These are phyloP conservation scores for Aspergillus nomiae DNA, from an alignment of 2,329 filamentous ascomycete genomes.

Conservation along the genomic window DNA sequence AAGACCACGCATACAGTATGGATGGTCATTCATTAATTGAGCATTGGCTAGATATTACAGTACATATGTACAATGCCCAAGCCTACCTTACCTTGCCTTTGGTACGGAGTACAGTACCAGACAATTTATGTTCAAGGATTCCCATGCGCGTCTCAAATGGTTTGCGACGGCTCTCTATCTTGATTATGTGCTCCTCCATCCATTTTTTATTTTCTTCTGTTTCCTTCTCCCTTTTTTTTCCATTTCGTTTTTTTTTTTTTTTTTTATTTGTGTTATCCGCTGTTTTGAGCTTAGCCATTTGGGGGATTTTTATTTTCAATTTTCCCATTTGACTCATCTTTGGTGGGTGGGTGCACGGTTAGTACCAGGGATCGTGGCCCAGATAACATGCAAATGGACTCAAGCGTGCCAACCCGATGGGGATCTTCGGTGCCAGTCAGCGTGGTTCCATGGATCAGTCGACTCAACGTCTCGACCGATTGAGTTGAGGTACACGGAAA, in stretches of 20 bases:
- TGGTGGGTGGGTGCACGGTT: slow-evolving; percentile 3
- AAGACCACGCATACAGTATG: not conserved
- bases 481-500: slow-evolving; percentile 2
- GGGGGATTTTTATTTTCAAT: slow-evolving; percentile 1
- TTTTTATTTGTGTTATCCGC: not conserved
- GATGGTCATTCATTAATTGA: slow-evolving; percentile 1
- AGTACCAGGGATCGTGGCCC: slow-evolving; percentile 17
- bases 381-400: slow-evolving; percentile 12
- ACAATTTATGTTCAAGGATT: slow-evolving; percentile 15
- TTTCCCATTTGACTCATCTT: slow-evolving; percentile 10
- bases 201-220: not conserved
- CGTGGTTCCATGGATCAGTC: slow-evolving; percentile 18
- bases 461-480: slow-evolving; percentile 14
- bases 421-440: slow-evolving; percentile 9
- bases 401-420: not conserved
- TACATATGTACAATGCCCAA: not conserved
- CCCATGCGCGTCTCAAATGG: slow-evolving; percentile 19
- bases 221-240: not conserved
- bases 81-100: not conserved
- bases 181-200: not conserved
- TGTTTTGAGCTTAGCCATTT: not conserved
- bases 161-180: slow-evolving; percentile 12
- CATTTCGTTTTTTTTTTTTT: not conserved
- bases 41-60: not conserved
- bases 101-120: slow-evolving; percentile 6